phyloP scores from a whole-genome alignment of 169 alveolate genomes.

The Miamiensis avidus region DNA sequence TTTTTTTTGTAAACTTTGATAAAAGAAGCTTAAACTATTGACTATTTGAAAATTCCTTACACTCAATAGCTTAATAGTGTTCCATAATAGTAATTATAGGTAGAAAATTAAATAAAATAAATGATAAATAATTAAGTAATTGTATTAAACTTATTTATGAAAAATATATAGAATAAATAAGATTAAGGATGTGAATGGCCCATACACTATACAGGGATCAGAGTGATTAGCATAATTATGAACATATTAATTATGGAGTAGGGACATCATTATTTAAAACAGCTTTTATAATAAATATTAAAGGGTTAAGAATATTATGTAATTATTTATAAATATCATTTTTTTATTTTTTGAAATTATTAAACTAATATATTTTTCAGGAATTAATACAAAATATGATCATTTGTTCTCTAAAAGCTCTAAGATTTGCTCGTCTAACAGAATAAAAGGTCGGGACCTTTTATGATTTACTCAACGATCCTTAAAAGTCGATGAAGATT shows the following conservation, averaged over 20 bases:
- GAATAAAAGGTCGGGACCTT: slow-evolving; percentile 20
- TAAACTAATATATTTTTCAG: neutral
- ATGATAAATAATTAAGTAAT: no score
- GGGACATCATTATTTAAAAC: neutral
- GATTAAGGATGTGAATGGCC: slow-evolving; percentile 24
- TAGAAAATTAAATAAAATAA: no score
- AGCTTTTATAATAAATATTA: slow-evolving; percentile 11
- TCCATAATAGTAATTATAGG: no score
- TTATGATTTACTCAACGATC: slow-evolving; percentile 13
- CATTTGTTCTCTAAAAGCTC: neutral
- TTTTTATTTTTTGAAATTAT: no score
- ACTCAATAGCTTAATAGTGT: neutral
- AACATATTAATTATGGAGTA: neutral
- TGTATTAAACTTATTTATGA: no score
- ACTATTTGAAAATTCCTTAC: neutral
- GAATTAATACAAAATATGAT: slow-evolving; percentile 2
- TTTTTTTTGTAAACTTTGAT: neutral
- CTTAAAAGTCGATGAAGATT: slow-evolving; percentile 20
- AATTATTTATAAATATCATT: no score
- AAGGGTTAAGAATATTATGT: no score
- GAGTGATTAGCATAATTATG: slow-evolving; percentile 16
- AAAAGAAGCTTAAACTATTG: neutral
- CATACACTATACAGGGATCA: slow-evolving; percentile 17
- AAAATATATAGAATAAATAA: no score
- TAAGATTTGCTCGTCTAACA: slow-evolving; percentile 5